phyloP scores from a whole-genome alignment of 192 early-diverging fungal species.

The Rhizoclosmatium sp. region DNA sequence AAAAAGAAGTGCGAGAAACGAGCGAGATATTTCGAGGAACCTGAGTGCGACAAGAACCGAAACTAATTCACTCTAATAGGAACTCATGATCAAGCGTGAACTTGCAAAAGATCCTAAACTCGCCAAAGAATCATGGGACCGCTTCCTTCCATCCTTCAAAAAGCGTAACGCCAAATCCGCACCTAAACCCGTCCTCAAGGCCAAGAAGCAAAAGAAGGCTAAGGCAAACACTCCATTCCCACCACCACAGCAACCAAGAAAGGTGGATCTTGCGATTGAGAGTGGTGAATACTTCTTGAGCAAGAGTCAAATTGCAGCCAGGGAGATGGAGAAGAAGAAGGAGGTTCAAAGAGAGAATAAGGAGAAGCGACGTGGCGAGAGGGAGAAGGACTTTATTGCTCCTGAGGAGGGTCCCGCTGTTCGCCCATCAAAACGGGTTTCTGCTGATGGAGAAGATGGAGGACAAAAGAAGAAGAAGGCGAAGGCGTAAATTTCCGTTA shows the following conservation, averaged over 20 bases:
- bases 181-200: conserved; percentile 83
- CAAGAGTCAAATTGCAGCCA: conserved; percentile 44
- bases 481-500: background rate
- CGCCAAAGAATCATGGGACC: conserved; percentile 93
- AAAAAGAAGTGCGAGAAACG: too few species aligned
- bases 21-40: too few species aligned
- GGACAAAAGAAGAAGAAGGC: background rate
- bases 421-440: background rate
- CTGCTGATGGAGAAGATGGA: background rate
- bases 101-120: conserved; percentile 96
- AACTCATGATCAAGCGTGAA: conserved; percentile 98
- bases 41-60: background rate
- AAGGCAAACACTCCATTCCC: conserved; percentile 93
- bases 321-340: conserved; percentile 74
- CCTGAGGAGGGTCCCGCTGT: conserved; percentile 14
- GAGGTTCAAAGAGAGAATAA: conserved; percentile 73
- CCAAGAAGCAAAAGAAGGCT: conserved; percentile 77
- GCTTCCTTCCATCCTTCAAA: conserved; percentile 97
- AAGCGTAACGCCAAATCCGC: conserved; percentile 89
- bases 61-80: conserved; percentile 53
- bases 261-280: conserved; percentile 91
- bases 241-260: conserved; percentile 81
- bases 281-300: conserved; percentile 95
- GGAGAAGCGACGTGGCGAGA: conserved; percentile 72
- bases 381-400: conserved; percentile 73